These are phyloP conservation scores for Lipomyces yarrowii DNA, from an alignment of 1,139 yeast species.

Conservation along the genomic window DNA sequence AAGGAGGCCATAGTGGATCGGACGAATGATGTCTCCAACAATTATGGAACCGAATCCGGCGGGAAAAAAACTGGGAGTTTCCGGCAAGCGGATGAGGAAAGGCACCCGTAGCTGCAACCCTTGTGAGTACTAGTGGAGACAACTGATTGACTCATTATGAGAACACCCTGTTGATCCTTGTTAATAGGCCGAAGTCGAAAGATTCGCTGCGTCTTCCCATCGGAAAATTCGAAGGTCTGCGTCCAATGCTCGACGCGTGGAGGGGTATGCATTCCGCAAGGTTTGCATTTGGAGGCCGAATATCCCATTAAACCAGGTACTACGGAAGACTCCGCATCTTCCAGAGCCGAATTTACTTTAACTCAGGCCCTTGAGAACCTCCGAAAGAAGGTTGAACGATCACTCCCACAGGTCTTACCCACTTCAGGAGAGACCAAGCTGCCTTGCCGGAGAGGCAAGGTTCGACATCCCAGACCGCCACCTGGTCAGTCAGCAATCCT, in stretches of 20 bases:
- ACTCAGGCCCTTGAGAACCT: not conserved
- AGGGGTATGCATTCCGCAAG: not conserved
- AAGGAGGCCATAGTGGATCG: too few species aligned
- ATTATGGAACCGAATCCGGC: too few species aligned
- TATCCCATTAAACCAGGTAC: not conserved
- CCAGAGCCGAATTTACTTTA: not conserved
- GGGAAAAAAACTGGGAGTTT: too few species aligned
- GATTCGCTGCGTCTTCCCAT: not conserved
- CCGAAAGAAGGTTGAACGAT: not conserved
- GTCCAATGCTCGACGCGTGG: not conserved
- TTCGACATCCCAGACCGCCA: not conserved
- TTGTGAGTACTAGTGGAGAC: not conserved
- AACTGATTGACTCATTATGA: not conserved
- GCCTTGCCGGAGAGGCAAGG: not conserved
- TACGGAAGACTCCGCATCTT: not conserved
- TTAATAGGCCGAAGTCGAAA: not conserved
- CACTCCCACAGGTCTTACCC: not conserved
- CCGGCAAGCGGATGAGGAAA: not conserved
- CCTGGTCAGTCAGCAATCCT: not conserved
- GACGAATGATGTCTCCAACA: too few species aligned
- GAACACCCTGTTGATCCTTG: too few species aligned
- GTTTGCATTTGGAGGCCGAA: not conserved
- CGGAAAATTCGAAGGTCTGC: not conserved
- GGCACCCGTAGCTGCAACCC: not conserved
- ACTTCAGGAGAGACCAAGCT: not conserved